Evolutionary conservation across 345 rosid species (phyloP).

Genomic region (Citrus unshiu): DNA sequence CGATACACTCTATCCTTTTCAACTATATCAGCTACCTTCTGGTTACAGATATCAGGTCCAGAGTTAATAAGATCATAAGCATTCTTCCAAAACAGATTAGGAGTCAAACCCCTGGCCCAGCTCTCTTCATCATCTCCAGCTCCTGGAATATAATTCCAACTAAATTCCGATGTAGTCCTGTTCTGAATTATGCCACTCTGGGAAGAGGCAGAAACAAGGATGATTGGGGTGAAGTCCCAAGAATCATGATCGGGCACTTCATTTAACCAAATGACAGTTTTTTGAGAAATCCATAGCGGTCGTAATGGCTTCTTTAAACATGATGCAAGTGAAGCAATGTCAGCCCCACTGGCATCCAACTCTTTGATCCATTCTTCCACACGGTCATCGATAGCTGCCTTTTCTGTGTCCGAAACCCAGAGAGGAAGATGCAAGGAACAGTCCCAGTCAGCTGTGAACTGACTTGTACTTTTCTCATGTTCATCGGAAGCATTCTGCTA

Average conservation of each 20-base stretch:
- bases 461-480: conserved; percentile 18
- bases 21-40: conserved; percentile 83
- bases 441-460: conserved; percentile 53
- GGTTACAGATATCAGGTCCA: conserved; percentile 75
- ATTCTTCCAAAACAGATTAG: conserved; percentile 74
- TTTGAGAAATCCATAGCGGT: conserved; percentile 89
- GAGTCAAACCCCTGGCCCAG: conserved; percentile 91
- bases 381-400: conserved; percentile 55
- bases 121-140: conserved; percentile 99
- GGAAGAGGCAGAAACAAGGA: conserved; percentile 78
- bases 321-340: conserved; percentile 55
- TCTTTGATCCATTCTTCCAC: conserved; percentile 73
- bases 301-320: conserved; percentile 72
- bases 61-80: conserved; percentile 61
- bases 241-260: conserved; percentile 87
- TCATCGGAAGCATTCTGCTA: conserved; percentile 23
- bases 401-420: conserved; percentile 83
- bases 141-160: conserved; percentile 94
- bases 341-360: conserved; percentile 81
- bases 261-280: conserved; percentile 81
- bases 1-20: conserved; percentile 77
- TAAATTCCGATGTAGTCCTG: conserved; percentile 60
- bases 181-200: conserved; percentile 38
- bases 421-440: conserved; percentile 89
- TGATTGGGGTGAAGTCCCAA: conserved; percentile 87